These are phyloP conservation scores for Leccinellum rugosiceps DNA, from an alignment of 768 basidiomycete genomes.

Conservation along the genomic window DNA sequence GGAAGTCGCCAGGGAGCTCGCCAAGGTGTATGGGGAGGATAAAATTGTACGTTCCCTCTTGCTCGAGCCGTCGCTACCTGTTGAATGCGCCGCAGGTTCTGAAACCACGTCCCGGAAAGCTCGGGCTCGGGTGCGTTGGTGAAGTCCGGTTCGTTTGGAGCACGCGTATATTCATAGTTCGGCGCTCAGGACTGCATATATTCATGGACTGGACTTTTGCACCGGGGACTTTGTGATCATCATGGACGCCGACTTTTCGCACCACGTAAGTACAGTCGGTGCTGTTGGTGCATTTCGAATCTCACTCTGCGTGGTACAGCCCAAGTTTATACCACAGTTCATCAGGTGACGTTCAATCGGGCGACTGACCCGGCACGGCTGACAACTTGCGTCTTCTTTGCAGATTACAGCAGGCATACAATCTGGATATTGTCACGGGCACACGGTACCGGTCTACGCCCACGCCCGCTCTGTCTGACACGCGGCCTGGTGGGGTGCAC, in stretches of 20 bases:
- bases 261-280: constrained; percentile 60
- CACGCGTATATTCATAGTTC: not conserved
- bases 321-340: constrained; percentile 93
- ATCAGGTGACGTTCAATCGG: constrained; percentile 52
- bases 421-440: constrained; percentile 91
- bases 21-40: constrained; percentile 78
- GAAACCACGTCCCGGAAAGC: constrained; percentile 85
- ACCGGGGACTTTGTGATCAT: constrained; percentile 93
- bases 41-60: constrained; percentile 46
- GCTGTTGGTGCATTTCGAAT: not conserved
- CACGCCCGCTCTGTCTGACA: constrained; percentile 51
- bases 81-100: constrained; percentile 50
- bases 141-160: not conserved
- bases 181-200: constrained; percentile 76
- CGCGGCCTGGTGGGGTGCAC: constrained; percentile 80
- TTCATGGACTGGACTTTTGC: constrained; percentile 86
- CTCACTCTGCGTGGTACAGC: constrained; percentile 43
- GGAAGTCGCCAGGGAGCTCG: constrained; percentile 78
- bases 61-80: not conserved
- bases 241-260: constrained; percentile 97
- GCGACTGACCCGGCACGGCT: not conserved
- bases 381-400: not conserved
- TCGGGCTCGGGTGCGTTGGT: constrained; percentile 76
- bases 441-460: constrained; percentile 76
- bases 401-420: constrained; percentile 80